Percentiles rank a stretch among this genome's conserved stretches.
These are phyloP conservation scores for Cinchona pubescens DNA, from an alignment of 257 asterid species.

Conservation along the genomic window DNA sequence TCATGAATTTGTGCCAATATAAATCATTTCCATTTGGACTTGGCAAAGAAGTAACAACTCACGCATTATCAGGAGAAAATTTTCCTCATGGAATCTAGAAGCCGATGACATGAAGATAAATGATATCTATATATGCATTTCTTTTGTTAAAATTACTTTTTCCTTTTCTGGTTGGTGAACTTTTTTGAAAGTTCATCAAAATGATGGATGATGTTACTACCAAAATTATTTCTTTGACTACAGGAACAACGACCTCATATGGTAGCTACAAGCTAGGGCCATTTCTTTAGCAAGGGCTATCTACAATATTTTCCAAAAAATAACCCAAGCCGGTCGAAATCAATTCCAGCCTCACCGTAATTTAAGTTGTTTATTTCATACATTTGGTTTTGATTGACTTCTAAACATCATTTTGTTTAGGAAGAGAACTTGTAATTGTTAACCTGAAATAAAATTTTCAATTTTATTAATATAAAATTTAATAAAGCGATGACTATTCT, in stretches of 20 bases:
- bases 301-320: background rate
- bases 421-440: no score
- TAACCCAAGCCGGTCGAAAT: background rate
- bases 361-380: background rate
- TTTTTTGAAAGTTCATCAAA: background rate
- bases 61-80: background rate
- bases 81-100: background rate
- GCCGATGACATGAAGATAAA: background rate
- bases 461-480: no score
- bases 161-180: background rate
- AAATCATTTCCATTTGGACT: no score
- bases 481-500: no score
- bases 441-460: background rate
- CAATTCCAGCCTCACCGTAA: background rate
- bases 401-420: background rate
- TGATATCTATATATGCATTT: background rate
- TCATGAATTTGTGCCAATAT: no score
- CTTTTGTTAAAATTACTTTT: background rate
- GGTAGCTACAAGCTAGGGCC: background rate
- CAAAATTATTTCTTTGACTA: background rate
- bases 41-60: background rate
- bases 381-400: background rate
- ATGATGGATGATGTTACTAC: background rate
- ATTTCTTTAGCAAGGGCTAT: background rate
- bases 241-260: background rate